Evolutionary conservation across 768 basidiomycete species (phyloP), one percentile per base, ranked within the genome.

Genomic region (Fomitopsis serialis): DNA sequence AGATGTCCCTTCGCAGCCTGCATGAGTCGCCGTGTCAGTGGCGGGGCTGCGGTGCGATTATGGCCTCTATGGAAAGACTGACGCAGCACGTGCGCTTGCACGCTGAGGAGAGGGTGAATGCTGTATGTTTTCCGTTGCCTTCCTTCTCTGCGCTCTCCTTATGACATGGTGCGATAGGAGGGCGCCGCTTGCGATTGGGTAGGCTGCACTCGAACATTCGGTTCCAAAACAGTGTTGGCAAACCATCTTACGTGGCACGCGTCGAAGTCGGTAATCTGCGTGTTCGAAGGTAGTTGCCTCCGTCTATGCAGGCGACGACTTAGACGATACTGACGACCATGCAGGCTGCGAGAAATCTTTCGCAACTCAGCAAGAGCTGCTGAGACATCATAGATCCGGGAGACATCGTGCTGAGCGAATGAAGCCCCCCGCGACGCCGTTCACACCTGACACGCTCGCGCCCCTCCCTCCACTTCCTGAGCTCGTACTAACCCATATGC

Each of bases 171-270:
- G 29, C 29, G 29, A 45, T 57, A 78, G 73, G 62, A 59, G n/a
- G 63, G 66, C 12, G 79, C 71, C 57, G 58, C 64, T 34, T 85
- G 85, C 65, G 69, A 63, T 44, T 88, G 87, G 87, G 70, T 74
- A 17, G 68, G 69, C 25, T 89, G 85, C 63, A 71, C 72, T n/a
- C 70, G 70, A 27, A 69, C 63, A 52, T 77, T 78, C 63, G 48
- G 50, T n/a, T 61, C 62, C 45, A 63, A 64, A 42, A 66, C 69
- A 42, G 60, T 70, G 45, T 65, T 80, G 53, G 66, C 67, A 37
- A 56, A 66, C 50, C 87, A 90, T 65, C 61, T 86, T 6, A 71
- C 74, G 57, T 74, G 60, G 35, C 88, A 90, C 68, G 75, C 75
- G 21, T 59, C 67, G 19, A 54, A 62, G 35, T 67, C 73, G 21